These are phyloP conservation scores for Rehmannia glutinosa DNA, from an alignment of 257 asterid species.

Conservation along the genomic window DNA sequence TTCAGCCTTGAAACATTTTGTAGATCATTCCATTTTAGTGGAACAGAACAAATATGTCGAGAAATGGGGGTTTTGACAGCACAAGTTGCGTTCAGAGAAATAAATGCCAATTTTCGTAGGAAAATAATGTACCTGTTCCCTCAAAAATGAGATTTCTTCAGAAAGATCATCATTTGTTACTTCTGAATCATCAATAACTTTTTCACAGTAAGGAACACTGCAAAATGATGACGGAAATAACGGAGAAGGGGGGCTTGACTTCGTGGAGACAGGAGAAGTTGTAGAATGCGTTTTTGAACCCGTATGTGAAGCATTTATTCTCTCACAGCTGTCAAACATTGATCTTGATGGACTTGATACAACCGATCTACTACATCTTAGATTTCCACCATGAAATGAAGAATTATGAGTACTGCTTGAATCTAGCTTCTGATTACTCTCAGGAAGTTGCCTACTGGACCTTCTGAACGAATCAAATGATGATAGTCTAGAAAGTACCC, in stretches of 20 bases:
- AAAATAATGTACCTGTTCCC: constrained; percentile 50
- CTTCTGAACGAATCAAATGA: constrained; percentile 52
- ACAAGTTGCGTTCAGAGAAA: neutral
- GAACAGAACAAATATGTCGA: too few relatives aligned
- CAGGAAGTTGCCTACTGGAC: constrained; percentile 16
- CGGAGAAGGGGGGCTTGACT: constrained; percentile 30
- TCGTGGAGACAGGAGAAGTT: constrained; percentile 38
- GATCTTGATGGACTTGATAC: constrained; percentile 39
- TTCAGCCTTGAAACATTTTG: neutral
- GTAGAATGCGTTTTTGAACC: constrained; percentile 36
- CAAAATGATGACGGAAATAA: constrained; percentile 29
- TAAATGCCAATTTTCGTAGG: neutral
- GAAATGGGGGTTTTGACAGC: too few relatives aligned
- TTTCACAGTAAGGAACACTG: constrained; percentile 29
- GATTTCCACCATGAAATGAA: constrained; percentile 23
- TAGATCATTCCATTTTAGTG: neutral
- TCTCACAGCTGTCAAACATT: constrained; percentile 33
- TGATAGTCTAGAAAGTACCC: constrained; percentile 43
- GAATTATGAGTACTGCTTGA: constrained; percentile 23
- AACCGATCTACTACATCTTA: constrained; percentile 23
- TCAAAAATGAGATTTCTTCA: constrained; percentile 47
- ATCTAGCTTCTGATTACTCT: constrained; percentile 33
- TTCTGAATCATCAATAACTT: constrained; percentile 34
- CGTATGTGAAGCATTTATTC: constrained; percentile 30
- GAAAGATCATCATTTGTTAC: constrained; percentile 32